Evolutionary conservation across 768 basidiomycete genomes (phyloP), one percentile per base, ranked within the genome.

Genomic region (Royoungia palumana): DNA sequence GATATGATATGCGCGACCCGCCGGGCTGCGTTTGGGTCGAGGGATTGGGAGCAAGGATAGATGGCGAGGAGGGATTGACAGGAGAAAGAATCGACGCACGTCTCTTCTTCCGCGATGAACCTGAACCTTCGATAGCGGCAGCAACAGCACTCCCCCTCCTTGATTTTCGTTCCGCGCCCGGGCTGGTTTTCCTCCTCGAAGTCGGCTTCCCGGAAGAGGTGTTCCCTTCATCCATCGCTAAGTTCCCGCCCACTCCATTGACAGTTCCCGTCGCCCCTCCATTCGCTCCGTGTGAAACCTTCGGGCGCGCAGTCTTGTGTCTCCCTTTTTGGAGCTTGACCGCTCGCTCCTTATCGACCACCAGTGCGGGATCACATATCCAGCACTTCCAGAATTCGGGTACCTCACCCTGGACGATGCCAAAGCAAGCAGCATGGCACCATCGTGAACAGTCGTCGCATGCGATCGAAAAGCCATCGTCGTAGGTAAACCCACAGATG

Each of bases 391-490:
- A 93, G 48, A 83, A 79, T 40, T 92, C 89, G 1, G 87, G 86
- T 0, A 88, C 83, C 37, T 68, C 63, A 5, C 73, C 77, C 44
- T 76, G 68, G 12, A 72, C 69, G 53, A 87, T 83, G 40, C 73
- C 78, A 56, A 87, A 87, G 68, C 93, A 94, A 8, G 80, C 82
- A 7, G 80, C 83, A 69, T 94, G 92, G 57, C 85, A 86, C 90
- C 92, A 94, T 34, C 85, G 78, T 19, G 76, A 78, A 62, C 92
- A 94, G 41, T 72, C 64, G 65, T 94, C 92, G 69, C 92, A 94
- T 10, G 85, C 87, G 53, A 94, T 88, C 10, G 83, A 85, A 65
- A 86, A 89, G 19, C 90, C 90, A 64, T 91, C 89, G 67, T 91
- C 91, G 60, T 81, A 75, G 39, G 75, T 69, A 51, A 79, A 78